Base-by-base conservation (phyloP, 768 basidiomycete genomes). In the Suillus subaureus region DNA sequence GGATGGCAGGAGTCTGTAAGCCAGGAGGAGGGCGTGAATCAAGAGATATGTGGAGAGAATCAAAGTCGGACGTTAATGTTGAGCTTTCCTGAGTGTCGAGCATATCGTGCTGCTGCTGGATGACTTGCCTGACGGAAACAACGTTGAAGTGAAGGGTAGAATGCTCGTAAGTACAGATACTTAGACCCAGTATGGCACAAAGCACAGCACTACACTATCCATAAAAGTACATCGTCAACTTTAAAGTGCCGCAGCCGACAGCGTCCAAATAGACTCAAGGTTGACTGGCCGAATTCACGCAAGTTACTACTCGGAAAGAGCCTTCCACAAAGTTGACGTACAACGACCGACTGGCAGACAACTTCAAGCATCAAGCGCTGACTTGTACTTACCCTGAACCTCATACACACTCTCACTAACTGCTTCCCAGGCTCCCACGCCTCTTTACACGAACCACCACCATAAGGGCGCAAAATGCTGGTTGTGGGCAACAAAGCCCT, bases 1-100 rank as follows among this genome's bases (percentile, higher is more conserved):
- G 40, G 26, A 60, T 42, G 16, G 40, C 40, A 6, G 39, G 40
- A 42, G 58, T 31, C 6, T 31, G 58, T 13, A 60, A 60, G 18
- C 58, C 58, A 31, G 58, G 40, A 18, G 58, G 58, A 60, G 40
- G 58, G 12, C 39, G 0, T 28, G 58, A 60, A 60, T 60, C 39
- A 12, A 39, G 58, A 60, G 58, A 60, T 42, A 60, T 42, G 26
- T 60, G 39, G 3, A 42, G 40, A 40, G 58, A 60, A 60, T 60
- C 58, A 60, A 60, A 31, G 18, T 60, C 28, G 12, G 58, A 60
- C 18, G 26, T 40, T 42, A 42, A 60, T 28, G 40, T 42, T 18
- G 37, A 58, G 39, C 40, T 40, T 31, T 42, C 58, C 18, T 60
- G 58, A 42, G 40, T 18, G 26, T 42, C 58, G 28, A 42, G 18